These are phyloP conservation scores for Agaricus subrufescens DNA, from an alignment of 768 basidiomycete genomes.

Conservation along the genomic window DNA sequence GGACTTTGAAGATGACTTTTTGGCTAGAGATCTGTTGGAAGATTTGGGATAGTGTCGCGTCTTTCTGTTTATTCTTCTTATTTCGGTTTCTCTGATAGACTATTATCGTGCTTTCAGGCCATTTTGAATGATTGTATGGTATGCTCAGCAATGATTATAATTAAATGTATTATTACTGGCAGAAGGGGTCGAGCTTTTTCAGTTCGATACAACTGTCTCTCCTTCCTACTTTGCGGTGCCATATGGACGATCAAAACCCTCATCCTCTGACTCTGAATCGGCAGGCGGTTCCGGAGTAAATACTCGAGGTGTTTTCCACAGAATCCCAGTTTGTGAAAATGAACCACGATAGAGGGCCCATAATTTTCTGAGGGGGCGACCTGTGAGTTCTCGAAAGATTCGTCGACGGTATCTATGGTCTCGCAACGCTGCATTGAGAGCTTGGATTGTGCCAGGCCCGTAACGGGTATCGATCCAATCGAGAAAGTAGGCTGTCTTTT, in stretches of 20 bases:
- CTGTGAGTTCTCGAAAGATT: constrained; percentile 51
- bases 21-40: constrained; percentile 76
- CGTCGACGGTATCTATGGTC: constrained; percentile 42
- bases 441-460: constrained; percentile 48
- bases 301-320: neutral
- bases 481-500: constrained; percentile 70
- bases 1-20: constrained; percentile 70
- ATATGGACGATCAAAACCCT: constrained; percentile 3
- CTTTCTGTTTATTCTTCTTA: constrained; percentile 5
- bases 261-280: constrained; percentile 8
- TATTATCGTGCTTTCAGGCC: constrained; percentile 4
- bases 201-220: neutral
- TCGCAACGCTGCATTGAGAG: constrained; percentile 53
- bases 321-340: constrained; percentile 17
- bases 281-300: constrained; percentile 3
- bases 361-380: constrained; percentile 45
- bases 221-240: neutral
- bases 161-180: neutral
- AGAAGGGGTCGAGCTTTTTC: too few species aligned
- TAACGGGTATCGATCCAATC: constrained; percentile 58
- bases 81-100: constrained; percentile 9
- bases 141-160: constrained; percentile 4
- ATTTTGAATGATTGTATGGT: constrained; percentile 6
- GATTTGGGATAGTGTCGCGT: constrained; percentile 59
- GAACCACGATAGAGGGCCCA: constrained; percentile 54